These are phyloP conservation scores for Leccinum rimulosum DNA, from an alignment of 768 basidiomycete species.

Conservation along the genomic window DNA sequence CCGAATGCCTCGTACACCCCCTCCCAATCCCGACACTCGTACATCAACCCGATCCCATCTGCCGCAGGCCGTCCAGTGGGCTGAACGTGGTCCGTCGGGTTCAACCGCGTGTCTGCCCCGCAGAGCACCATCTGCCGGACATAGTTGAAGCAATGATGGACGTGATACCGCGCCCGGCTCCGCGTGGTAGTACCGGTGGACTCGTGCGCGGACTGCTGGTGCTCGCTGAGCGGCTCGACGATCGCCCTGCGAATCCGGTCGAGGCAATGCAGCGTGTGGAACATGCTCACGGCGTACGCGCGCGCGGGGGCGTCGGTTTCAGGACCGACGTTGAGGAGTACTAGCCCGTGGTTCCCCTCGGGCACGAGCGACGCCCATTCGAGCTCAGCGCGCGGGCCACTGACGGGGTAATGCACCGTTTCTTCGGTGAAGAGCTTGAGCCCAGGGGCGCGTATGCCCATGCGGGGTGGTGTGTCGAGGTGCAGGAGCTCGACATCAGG, in stretches of 20 bases:
- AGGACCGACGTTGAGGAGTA: slow-evolving; percentile 10
- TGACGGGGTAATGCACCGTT: slow-evolving; percentile 21
- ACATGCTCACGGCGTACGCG: slow-evolving; percentile 36
- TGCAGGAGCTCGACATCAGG: slow-evolving; percentile 16
- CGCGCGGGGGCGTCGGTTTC: slow-evolving; percentile 21
- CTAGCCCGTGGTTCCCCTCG: slow-evolving; percentile 16
- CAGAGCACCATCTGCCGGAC: slow-evolving; percentile 39
- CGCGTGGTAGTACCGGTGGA: neutral
- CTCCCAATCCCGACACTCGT: slow-evolving; percentile 23
- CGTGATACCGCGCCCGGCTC: slow-evolving; percentile 9
- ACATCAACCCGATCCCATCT: slow-evolving; percentile 23
- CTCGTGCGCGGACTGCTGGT: neutral
- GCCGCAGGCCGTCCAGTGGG: slow-evolving; percentile 10
- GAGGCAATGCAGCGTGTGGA: slow-evolving; percentile 42
- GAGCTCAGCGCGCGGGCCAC: slow-evolving; percentile 22
- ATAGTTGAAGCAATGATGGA: slow-evolving; percentile 40
- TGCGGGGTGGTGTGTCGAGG: slow-evolving; percentile 7
- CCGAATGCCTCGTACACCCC: slow-evolving; percentile 23
- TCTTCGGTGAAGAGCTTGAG: slow-evolving; percentile 22
- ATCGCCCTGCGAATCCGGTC: slow-evolving; percentile 34
- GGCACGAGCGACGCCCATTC: slow-evolving; percentile 28
- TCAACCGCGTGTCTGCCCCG: slow-evolving; percentile 32
- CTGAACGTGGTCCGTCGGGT: slow-evolving; percentile 18
- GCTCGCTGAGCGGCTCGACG: neutral
- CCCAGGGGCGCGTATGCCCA: neutral